phyloP scores from a whole-genome alignment of 179 eudicot species.

The Beta macrorhiza region DNA sequence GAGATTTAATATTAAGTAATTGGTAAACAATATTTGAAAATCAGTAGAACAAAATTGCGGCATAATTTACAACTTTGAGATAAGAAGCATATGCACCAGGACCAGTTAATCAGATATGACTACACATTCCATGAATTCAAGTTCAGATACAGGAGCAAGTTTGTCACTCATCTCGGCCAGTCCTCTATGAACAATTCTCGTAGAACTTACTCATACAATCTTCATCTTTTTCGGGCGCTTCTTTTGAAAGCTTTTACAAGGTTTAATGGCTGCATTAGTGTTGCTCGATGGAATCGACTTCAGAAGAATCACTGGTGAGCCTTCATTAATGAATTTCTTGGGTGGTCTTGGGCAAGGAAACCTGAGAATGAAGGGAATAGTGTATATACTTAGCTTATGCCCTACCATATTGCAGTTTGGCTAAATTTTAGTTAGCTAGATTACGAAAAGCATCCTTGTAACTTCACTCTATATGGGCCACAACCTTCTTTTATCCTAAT shows the following conservation, averaged over 20 bases:
- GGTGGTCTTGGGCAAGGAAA: constrained; percentile 41
- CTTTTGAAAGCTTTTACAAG: constrained; percentile 28
- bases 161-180: not conserved
- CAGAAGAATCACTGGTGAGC: constrained; percentile 49
- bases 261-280: constrained; percentile 25
- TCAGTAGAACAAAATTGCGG: constrained; percentile 26
- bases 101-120: not conserved
- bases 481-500: too few species aligned
- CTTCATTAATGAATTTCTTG: constrained; percentile 33
- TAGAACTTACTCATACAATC: constrained; percentile 20
- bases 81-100: constrained; percentile 8
- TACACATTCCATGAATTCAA: not conserved
- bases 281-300: constrained; percentile 40
- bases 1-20: constrained; percentile 8
- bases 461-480: too few species aligned
- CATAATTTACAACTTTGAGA: constrained; percentile 9
- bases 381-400: not conserved
- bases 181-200: not conserved
- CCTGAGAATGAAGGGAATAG: constrained; percentile 24
- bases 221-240: constrained; percentile 32
- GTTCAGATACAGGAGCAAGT: not conserved
- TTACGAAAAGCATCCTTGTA: too few species aligned
- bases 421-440: too few species aligned
- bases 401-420: not conserved
- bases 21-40: not conserved